These are phyloP conservation scores for Miscanthus lutarioriparius DNA, from an alignment of 176 grass and related monocot genomes.

Conservation along the genomic window DNA sequence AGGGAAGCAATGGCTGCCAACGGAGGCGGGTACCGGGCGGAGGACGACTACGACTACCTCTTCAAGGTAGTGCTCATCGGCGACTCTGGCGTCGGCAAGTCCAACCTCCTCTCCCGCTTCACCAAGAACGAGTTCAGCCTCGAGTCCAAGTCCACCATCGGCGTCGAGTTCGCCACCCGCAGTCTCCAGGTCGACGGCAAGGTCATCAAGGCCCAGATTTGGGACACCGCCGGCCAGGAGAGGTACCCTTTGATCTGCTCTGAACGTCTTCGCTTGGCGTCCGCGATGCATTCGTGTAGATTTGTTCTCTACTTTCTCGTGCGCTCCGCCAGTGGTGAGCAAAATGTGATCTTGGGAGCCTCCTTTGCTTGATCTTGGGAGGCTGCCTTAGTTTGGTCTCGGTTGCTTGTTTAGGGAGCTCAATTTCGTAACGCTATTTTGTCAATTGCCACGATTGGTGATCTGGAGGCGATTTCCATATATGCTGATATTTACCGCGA, in stretches of 20 bases:
- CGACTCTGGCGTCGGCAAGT: slow-evolving; percentile 92
- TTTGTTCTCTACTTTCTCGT: slow-evolving; percentile 7
- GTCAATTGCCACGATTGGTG: not conserved
- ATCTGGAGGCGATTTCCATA: not conserved
- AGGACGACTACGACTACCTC: slow-evolving; percentile 98
- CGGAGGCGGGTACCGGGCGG: slow-evolving; percentile 67
- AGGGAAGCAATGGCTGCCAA: slow-evolving; percentile 37
- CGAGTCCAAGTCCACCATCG: slow-evolving; percentile 97
- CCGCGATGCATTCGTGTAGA: not conserved
- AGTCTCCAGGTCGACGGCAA: slow-evolving; percentile 74
- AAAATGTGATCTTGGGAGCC: slow-evolving; percentile 4
- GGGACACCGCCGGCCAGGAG: slow-evolving; percentile 79
- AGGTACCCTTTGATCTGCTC: slow-evolving; percentile 40
- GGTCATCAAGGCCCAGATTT: slow-evolving; percentile 80
- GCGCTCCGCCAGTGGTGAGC: not conserved
- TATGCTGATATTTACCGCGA: not conserved
- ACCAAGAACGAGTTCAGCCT: slow-evolving; percentile 98
- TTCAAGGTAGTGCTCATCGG: slow-evolving; percentile 97
- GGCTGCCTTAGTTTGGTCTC: not conserved
- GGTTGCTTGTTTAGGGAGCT: slow-evolving; percentile 5
- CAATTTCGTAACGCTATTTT: slow-evolving; percentile 1
- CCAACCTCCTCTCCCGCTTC: slow-evolving; percentile 94
- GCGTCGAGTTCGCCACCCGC: slow-evolving; percentile 94
- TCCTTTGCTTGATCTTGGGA: slow-evolving; percentile 21
- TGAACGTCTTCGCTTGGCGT: not conserved